phyloP scores from a whole-genome alignment of 2,329 filamentous ascomycete species.

The Atkinsonella texensis region DNA sequence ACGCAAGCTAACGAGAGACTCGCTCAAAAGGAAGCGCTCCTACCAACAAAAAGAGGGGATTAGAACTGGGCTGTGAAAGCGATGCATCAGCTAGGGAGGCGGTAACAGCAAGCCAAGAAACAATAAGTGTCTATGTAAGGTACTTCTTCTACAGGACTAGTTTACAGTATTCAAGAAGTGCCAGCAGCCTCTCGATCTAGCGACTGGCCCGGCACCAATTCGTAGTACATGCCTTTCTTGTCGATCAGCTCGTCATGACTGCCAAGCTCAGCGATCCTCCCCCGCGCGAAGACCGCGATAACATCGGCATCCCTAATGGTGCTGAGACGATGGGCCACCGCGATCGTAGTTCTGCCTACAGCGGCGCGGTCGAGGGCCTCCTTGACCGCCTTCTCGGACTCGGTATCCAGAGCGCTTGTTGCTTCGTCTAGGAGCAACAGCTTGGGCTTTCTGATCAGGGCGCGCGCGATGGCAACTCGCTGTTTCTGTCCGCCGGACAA shows the following conservation, averaged over 20 bases:
- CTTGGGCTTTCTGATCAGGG: constrained; percentile 52
- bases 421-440: constrained; percentile 65
- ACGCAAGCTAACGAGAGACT: no score
- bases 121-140: no score
- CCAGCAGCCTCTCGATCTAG: constrained; percentile 21
- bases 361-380: constrained; percentile 40
- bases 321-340: constrained; percentile 50
- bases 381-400: constrained; percentile 55
- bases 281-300: constrained; percentile 46
- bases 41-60: no score
- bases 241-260: constrained; percentile 46
- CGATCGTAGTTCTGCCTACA: constrained; percentile 40
- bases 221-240: constrained; percentile 34
- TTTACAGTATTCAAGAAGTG: no score
- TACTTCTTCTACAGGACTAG: no score
- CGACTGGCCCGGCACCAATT: constrained; percentile 38
- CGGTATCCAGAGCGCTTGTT: constrained; percentile 50
- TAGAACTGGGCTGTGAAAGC: no score
- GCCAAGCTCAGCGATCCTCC: constrained; percentile 43
- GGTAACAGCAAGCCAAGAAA: no score
- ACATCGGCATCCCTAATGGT: constrained; percentile 45
- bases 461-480: constrained; percentile 59
- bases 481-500: constrained; percentile 64
- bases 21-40: no score
- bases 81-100: no score